Conservation (phyloP, 2,329 filamentous ascomycete genomes). For the Niveomyces coronatus region DNA sequence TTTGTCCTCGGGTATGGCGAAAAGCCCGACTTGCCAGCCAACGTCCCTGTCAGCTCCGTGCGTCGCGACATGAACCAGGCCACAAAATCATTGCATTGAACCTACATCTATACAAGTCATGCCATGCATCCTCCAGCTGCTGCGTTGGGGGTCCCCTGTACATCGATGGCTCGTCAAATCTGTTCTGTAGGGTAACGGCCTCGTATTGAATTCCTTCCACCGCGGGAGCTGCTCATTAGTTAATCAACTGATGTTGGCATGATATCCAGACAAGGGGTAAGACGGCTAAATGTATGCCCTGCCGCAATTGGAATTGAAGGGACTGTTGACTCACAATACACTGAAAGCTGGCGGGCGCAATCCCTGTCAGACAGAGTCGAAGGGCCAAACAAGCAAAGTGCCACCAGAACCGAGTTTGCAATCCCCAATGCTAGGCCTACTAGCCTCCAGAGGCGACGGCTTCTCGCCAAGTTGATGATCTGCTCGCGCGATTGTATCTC, state of each 20-base stretch:
- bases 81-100: no score
- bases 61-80: no score
- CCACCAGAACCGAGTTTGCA: background rate
- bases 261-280: no score
- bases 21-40: background rate
- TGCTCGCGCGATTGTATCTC: background rate
- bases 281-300: no score
- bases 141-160: background rate
- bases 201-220: background rate
- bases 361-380: background rate
- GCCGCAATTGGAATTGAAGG: no score
- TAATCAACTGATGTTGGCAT: background rate
- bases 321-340: background rate
- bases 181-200: background rate
- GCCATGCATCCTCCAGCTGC: background rate
- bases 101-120: background rate
- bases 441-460: background rate
- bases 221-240: background rate
- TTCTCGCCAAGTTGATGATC: background rate
- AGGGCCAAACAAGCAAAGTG: background rate
- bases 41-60: no score
- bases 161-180: background rate
- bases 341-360: background rate
- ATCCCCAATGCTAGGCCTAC: background rate
- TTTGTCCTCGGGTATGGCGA: background rate